Percentiles rank a stretch among this genome's conserved stretches.
Evolutionary conservation across 2,329 filamentous ascomycete genomes (phyloP).

Genomic region (Kalmusia sp.): DNA sequence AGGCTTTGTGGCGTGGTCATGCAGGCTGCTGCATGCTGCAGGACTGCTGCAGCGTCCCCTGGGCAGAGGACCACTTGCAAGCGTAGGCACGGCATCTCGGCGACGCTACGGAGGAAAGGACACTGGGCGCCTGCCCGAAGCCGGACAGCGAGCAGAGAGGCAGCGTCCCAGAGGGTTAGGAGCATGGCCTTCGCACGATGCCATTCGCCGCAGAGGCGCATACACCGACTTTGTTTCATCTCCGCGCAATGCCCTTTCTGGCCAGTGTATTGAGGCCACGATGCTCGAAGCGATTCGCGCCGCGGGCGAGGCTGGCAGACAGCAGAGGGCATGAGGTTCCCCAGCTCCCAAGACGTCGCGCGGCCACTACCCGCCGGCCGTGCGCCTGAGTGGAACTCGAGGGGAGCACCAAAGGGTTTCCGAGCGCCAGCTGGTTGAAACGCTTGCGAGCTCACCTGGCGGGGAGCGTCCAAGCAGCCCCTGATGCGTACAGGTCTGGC

Average conservation of each 20-base stretch:
- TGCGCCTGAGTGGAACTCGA: constrained; percentile 26
- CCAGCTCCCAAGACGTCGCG: constrained; percentile 28
- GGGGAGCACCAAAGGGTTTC: constrained; percentile 24
- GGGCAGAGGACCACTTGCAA: constrained; percentile 13
- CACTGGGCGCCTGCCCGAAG: constrained; percentile 21
- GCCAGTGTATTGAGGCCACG: constrained; percentile 34
- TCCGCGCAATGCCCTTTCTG: constrained; percentile 20
- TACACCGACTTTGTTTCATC: constrained; percentile 42
- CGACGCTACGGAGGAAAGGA: constrained; percentile 19
- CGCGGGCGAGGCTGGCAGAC: constrained; percentile 8
- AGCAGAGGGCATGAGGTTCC: constrained; percentile 32
- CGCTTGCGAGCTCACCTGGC: constrained; percentile 32
- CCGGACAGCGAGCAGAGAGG: constrained; percentile 34
- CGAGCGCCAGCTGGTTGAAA: constrained; percentile 37
- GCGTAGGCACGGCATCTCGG: constrained; percentile 19
- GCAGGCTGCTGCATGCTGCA: constrained; percentile 33
- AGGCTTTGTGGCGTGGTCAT: constrained; percentile 7
- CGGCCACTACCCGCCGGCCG: constrained; percentile 34
- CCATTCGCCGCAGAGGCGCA: constrained; percentile 26
- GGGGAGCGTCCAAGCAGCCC: constrained; percentile 30
- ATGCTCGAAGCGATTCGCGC: constrained; percentile 9
- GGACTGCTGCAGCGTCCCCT: constrained; percentile 24
- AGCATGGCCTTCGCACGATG: constrained; percentile 15
- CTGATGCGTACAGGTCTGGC: constrained; percentile 29
- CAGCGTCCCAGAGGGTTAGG: constrained; percentile 14